Evolutionary conservation across 441 rosid genomes (phyloP).

Genomic region (Croton setiger): DNA sequence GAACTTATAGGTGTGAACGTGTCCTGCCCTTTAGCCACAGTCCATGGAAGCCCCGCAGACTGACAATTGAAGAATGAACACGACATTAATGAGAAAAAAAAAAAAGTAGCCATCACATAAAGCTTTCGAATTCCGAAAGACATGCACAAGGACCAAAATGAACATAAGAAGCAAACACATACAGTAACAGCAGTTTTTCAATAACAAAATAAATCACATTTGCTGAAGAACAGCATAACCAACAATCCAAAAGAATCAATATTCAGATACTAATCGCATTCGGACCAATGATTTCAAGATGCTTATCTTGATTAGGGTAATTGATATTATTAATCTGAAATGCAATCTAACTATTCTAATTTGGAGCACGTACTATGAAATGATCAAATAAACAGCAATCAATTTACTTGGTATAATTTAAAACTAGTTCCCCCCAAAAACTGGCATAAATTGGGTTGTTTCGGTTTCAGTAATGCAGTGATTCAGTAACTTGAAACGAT

Average conservation of each 20-base stretch:
- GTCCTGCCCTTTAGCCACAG: slow-evolving; percentile 91
- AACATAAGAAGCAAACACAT: not conserved
- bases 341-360: no score
- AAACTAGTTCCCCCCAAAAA: not conserved
- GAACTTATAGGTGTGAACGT: slow-evolving; percentile 93
- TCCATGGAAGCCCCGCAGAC: slow-evolving; percentile 99
- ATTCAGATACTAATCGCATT: no score
- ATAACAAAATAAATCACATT: not conserved
- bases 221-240: not conserved
- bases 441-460: not conserved
- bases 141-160: no score
- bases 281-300: no score
- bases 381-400: not conserved
- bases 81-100: not conserved
- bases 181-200: no score
- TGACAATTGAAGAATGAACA: slow-evolving; percentile 25
- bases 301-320: not conserved
- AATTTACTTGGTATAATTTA: not conserved
- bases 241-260: not conserved
- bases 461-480: no score
- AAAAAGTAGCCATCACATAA: not conserved
- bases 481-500: not conserved
- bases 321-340: no score
- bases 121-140: slow-evolving; percentile 3
- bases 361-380: not conserved